Evolutionary conservation across 2,329 filamentous ascomycete genomes (phyloP), one percentile per base, ranked within the genome.

Genomic region (Zymoseptoria ardabiliae): DNA sequence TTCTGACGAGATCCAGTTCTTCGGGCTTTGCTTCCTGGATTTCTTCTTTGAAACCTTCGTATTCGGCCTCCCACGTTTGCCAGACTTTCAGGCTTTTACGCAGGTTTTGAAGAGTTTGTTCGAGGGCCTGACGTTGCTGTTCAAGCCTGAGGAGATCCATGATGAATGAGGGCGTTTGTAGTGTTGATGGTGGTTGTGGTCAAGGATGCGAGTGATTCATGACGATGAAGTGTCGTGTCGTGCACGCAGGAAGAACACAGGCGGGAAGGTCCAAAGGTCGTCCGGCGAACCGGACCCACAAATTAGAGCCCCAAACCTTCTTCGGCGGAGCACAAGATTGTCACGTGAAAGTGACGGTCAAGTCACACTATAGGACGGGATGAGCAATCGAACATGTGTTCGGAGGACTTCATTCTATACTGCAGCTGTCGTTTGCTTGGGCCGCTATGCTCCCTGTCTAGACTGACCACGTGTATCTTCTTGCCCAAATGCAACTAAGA

Each of bases 11-110:
- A 19, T 67, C 65, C n/a, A 60, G 35, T 17, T 62, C 65, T 19
- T 69, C 23, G 50, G 58, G 82, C 74, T 55, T 78, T 23, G 87
- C 71, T 3, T 77, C 78, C 56, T 84, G 76, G 28, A 97, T 82
- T 69, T 95, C 90, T 72, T 95, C 90, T 71, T 89, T 91, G 62
- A 97, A 81, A 22, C 87, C 85, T 71, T 96, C 90, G 74, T 97
- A 97, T 73, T 97, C 93, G 53, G 89, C 85, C 72, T 96, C 92
- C 84, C 90, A 95, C 57, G 86, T 87, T 64, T 90, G 88, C 93
- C 93, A 99, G 76, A 96, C 88, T 63, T 86, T 85, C 56, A 97
- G 81, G 6, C 89, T 86, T 69, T 88, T 85, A 58, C 84, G 84
- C 20, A 97, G 82, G 71, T 90, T 85, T 54, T 81, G 77, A 53